Evolutionary conservation across 1,284 basidiomycete species (phyloP).

Genomic region (Singerocomus inundabilis): DNA sequence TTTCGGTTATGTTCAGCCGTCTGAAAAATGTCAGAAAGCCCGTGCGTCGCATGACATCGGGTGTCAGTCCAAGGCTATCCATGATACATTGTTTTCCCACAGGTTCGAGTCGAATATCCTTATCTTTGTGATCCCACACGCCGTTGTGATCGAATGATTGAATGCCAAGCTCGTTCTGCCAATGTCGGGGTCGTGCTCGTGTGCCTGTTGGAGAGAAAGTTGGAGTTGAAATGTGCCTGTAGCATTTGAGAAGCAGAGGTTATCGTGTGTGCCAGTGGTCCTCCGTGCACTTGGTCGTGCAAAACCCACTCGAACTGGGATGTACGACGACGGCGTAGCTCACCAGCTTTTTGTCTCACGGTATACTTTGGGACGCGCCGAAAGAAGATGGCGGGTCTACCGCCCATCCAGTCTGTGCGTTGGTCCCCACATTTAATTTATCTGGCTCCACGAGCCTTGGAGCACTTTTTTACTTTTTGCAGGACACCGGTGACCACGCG

Average conservation of each 20-base stretch:
- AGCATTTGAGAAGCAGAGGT: neutral
- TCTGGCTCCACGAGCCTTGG: neutral
- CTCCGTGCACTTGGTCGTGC: no score
- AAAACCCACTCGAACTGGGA: no score
- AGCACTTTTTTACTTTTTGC: neutral
- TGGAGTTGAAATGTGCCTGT: neutral
- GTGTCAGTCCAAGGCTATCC: neutral
- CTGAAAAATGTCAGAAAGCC: neutral
- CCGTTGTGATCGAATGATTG: neutral
- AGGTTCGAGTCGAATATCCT: neutral
- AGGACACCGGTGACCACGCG: neutral
- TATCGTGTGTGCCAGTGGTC: no score
- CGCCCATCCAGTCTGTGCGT: neutral
- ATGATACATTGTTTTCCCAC: constrained; percentile 3
- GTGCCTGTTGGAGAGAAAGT: no score
- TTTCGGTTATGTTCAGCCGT: neutral
- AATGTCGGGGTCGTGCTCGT: neutral
- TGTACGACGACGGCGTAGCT: neutral
- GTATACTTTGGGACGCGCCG: neutral
- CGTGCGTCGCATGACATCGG: neutral
- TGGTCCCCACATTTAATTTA: neutral
- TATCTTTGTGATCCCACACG: constrained; percentile 6
- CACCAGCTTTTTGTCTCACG: neutral
- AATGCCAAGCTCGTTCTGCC: neutral
- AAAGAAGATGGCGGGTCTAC: neutral